Evolutionary conservation across 2,329 filamentous ascomycete genomes (phyloP).

Genomic region (Ascochyta lentis): DNA sequence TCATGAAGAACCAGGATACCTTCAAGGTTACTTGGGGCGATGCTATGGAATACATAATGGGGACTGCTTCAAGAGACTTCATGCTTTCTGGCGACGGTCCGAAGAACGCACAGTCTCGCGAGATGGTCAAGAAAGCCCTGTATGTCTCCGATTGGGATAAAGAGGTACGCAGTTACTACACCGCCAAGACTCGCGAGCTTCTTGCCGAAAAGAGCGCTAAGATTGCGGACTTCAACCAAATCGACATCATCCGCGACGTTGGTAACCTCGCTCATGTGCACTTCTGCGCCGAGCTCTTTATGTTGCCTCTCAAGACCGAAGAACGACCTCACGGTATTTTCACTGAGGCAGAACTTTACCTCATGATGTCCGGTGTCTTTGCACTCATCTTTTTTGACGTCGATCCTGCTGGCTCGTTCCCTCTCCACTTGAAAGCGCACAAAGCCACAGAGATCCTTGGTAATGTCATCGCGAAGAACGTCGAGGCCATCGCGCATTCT

Average conservation of each 20-base stretch:
- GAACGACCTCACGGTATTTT: conserved; percentile 59
- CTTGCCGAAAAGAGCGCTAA: conserved; percentile 70
- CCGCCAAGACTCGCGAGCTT: conserved; percentile 66
- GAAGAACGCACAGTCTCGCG: conserved; percentile 40
- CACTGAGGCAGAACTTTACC: conserved; percentile 61
- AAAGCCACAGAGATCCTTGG: conserved; percentile 58
- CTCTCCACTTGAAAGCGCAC: conserved; percentile 57
- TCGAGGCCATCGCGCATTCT: conserved; percentile 53
- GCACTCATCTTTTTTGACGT: conserved; percentile 62
- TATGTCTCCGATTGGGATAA: conserved; percentile 67
- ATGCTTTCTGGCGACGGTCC: conserved; percentile 56
- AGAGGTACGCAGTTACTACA: conserved; percentile 73
- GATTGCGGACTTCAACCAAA: conserved; percentile 67
- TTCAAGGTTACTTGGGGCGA: conserved; percentile 72
- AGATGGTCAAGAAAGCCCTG: conserved; percentile 59
- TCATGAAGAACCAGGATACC: conserved; percentile 66
- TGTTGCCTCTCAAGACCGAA: conserved; percentile 62
- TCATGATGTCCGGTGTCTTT: conserved; percentile 61
- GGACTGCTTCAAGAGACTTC: conserved; percentile 61
- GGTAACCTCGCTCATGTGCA: conserved; percentile 62
- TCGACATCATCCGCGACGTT: conserved; percentile 71
- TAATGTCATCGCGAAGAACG: conserved; percentile 57
- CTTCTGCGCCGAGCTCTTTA: conserved; percentile 63
- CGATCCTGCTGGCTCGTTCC: conserved; percentile 60
- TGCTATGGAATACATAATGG: conserved; percentile 69